Percentiles rank a stretch among this genome's conserved stretches.
Conservation (phyloP, 768 basidiomycete genomes). For the Clavulina sp. region DNA sequence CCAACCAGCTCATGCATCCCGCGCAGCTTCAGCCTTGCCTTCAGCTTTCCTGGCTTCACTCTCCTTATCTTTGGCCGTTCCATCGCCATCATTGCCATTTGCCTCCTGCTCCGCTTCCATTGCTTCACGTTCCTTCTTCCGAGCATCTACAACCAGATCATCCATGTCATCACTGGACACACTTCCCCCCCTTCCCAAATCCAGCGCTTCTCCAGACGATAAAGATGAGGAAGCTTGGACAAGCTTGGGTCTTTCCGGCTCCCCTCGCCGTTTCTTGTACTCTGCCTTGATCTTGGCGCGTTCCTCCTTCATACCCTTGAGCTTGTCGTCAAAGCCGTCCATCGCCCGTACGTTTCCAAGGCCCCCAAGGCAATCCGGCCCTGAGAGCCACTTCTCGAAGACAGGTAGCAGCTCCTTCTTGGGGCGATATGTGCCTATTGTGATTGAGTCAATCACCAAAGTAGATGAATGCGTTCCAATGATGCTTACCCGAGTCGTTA, state of each 20-base stretch:
- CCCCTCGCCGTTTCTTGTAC: not conserved
- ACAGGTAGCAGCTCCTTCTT: constrained; percentile 23
- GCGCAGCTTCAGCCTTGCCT: not conserved
- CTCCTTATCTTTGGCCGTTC: not conserved
- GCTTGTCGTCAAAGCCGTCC: not conserved
- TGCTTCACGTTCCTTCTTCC: not conserved
- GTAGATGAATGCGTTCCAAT: not conserved
- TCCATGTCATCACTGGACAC: not conserved
- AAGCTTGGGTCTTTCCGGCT: not conserved
- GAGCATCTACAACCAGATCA: not conserved
- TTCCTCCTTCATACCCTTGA: not conserved
- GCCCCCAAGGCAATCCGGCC: not conserved
- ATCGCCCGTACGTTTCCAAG: not conserved
- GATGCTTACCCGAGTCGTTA: constrained; percentile 27
- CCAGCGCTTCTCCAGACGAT: not conserved
- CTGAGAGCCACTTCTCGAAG: constrained; percentile 22
- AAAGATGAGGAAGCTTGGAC: not conserved
- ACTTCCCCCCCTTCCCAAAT: not conserved
- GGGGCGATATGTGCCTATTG: constrained; percentile 21
- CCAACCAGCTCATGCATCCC: no score
- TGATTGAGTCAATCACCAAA: not conserved
- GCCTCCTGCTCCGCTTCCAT: no score
- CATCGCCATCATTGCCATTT: no score
- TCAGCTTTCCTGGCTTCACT: not conserved
- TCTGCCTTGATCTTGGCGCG: not conserved